Percentiles rank a stretch among this genome's conserved stretches.
Evolutionary conservation across 2,329 filamentous ascomycete genomes (phyloP).

Genomic region (Diaporthe sp.): DNA sequence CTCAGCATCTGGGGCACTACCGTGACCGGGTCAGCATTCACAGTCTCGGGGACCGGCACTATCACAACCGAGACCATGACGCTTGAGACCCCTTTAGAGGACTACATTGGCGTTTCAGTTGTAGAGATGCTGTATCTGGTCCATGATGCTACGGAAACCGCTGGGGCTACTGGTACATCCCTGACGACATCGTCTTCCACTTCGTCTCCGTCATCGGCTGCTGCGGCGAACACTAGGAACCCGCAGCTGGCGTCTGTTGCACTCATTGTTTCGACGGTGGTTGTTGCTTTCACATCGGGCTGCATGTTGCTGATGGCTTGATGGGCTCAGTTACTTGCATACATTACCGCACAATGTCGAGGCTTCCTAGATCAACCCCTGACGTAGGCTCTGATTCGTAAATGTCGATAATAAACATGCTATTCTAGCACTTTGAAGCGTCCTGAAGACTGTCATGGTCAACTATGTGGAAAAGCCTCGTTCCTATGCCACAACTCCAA

Average conservation of each 20-base stretch:
- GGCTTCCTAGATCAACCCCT: neutral
- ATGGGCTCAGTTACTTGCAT: neutral
- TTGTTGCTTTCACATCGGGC: conserved; percentile 20
- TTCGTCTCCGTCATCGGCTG: neutral
- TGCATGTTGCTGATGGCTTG: conserved; percentile 24
- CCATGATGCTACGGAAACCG: conserved; percentile 8
- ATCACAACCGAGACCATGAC: neutral
- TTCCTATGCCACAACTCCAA: neutral
- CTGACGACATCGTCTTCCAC: conserved; percentile 1
- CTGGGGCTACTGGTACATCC: neutral
- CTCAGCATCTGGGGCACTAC: conserved; percentile 19
- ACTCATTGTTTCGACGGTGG: conserved; percentile 5
- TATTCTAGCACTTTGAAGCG: neutral
- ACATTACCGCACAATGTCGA: neutral
- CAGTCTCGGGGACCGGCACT: neutral
- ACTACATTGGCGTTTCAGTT: neutral
- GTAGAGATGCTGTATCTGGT: conserved; percentile 29
- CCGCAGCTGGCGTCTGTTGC: neutral
- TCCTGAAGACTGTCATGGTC: neutral
- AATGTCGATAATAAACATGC: neutral
- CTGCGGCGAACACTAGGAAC: neutral
- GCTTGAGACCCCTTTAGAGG: neutral
- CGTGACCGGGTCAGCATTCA: neutral
- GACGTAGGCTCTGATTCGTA: neutral
- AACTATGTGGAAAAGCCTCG: too few relatives aligned